Evolutionary conservation across 2,329 filamentous ascomycete genomes (phyloP).

Genomic region (Aspergillus quadricinctus): DNA sequence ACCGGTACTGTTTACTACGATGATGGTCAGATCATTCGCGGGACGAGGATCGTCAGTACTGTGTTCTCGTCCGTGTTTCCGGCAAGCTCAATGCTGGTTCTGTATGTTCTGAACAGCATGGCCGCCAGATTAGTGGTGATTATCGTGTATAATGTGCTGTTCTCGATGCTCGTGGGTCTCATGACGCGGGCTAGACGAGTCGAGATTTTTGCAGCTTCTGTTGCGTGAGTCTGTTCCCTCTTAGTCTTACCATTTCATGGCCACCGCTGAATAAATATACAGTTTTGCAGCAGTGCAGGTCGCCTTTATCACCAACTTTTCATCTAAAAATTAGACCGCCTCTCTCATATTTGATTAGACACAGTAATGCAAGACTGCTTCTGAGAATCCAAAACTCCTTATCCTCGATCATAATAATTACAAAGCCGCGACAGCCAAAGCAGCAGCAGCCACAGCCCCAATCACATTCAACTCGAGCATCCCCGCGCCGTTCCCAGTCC

Average conservation of each 20-base stretch:
- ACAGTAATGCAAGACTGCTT: too few species aligned
- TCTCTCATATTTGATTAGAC: background rate
- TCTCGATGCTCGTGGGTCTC: slow-evolving; percentile 6
- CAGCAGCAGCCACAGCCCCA: slow-evolving; percentile 11
- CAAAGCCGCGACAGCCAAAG: slow-evolving; percentile 10
- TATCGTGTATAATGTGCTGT: slow-evolving; percentile 9
- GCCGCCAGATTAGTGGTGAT: slow-evolving; percentile 1
- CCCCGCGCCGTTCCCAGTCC: slow-evolving; percentile 10
- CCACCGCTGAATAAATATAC: background rate
- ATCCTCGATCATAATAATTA: background rate
- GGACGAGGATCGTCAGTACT: slow-evolving; percentile 2
- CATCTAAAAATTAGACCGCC: background rate
- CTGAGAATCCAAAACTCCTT: background rate
- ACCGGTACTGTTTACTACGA: slow-evolving; percentile 1
- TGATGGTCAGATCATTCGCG: slow-evolving; percentile 3
- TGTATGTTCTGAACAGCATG: slow-evolving; percentile 6
- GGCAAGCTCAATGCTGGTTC: slow-evolving; percentile 4
- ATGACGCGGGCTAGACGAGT: slow-evolving; percentile 9
- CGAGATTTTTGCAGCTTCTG: slow-evolving; percentile 10
- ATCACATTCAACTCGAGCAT: slow-evolving; percentile 5
- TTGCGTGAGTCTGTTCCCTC: slow-evolving; percentile 9
- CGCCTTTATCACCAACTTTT: slow-evolving; percentile 7
- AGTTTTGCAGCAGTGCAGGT: slow-evolving; percentile 14
- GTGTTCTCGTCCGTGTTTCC: slow-evolving; percentile 3
- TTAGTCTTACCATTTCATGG: background rate